Evolutionary conservation across 2,329 filamentous ascomycete genomes (phyloP).

Genomic region (Scytalidium sp.): DNA sequence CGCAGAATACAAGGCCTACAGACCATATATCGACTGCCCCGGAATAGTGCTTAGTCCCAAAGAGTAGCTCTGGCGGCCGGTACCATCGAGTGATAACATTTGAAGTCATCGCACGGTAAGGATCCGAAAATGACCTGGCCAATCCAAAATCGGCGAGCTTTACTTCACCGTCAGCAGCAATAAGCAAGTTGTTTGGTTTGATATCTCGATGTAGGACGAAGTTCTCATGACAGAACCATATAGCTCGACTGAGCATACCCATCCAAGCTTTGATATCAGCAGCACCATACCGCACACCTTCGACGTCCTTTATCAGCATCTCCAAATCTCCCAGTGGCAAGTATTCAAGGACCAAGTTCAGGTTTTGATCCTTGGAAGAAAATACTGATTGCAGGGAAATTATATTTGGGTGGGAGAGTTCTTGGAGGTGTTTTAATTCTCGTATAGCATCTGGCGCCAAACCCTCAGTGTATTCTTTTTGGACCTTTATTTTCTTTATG

Average conservation of each 20-base stretch:
- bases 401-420: conserved; percentile 92
- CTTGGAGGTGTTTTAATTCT: conserved; percentile 92
- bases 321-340: conserved; percentile 92
- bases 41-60: conserved; percentile 83
- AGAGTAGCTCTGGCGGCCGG: conserved; percentile 88
- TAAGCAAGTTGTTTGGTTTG: conserved; percentile 97
- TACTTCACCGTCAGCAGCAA: conserved; percentile 87
- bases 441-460: conserved; percentile 93
- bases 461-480: conserved; percentile 83
- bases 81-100: conserved; percentile 98
- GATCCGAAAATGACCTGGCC: conserved; percentile 84
- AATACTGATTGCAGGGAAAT: conserved; percentile 91
- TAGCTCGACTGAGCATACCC: conserved; percentile 88
- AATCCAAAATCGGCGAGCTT: conserved; percentile 98
- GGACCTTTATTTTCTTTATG: conserved; percentile 90
- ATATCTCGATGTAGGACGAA: conserved; percentile 95
- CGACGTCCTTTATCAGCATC: conserved; percentile 84
- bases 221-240: conserved; percentile 97
- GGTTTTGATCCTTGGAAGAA: conserved; percentile 92
- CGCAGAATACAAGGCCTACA: conserved; percentile 88
- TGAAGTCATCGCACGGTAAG: conserved; percentile 82
- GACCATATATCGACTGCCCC: conserved; percentile 94
- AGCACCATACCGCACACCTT: conserved; percentile 74
- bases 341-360: conserved; percentile 93
- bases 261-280: conserved; percentile 98